Evolutionary conservation across 768 basidiomycete species (phyloP), one percentile per base, ranked within the genome.

Genomic region (Leccinellum rugosiceps): DNA sequence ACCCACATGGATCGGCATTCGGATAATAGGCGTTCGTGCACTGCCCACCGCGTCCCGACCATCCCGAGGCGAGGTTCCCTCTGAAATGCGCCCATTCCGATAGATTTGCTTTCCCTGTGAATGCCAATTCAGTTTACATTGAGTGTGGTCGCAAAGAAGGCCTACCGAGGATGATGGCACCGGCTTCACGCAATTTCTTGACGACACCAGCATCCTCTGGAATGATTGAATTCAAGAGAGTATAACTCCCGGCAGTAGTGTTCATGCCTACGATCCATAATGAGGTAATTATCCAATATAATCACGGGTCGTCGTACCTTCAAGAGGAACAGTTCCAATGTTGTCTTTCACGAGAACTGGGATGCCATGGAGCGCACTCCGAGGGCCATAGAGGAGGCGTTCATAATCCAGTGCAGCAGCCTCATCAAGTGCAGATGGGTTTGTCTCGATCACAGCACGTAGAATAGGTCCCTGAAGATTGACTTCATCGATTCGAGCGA

Each of bases 21-120:
- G 79, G 78, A 55, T 74, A 82, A 63, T 81, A 84, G 13, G 81
- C 77, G 55, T 75, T 78, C 3, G 75, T 79, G 46, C 71, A 68
- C 67, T 84, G 83, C 3, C 83, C 82, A 23, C 76, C 74, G 8
- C 83, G 74, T 15, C 80, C 82, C n/a, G 82, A 83, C 81, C 82
- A 86, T 11, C 83, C 84, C 1, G 75, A 77, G 1, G 81, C 70
- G 19, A 78, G 43, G 28, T 73, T 67, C 34, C 68, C 82, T 43
- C 83, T 68, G 55, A 76, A 81, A 61, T 80, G 75, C 3, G 83
- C 79, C 61, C 75, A 83, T 66, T 84, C 82, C 0, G 81, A 82
- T 15, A 83, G 68, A 58, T 83, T 83, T 11, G 82, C 77, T 63
- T 85, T 85, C 7, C 82, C 82, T 78, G 62, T 31, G 4, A 2